Evolutionary conservation across 2,329 filamentous ascomycete genomes (phyloP).

Genomic region (Aspergillus udagawae): DNA sequence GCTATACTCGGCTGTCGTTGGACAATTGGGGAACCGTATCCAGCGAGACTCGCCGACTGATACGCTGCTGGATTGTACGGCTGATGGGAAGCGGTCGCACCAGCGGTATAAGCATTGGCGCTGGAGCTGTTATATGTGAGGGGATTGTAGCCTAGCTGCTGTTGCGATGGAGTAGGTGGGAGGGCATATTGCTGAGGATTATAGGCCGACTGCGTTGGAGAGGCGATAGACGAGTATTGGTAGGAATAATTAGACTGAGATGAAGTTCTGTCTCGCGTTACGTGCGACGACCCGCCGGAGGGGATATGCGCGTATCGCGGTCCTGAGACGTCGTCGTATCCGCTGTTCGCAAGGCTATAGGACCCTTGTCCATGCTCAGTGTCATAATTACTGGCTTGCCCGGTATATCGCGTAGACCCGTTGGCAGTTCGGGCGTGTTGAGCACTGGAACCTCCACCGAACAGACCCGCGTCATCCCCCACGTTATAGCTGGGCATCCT

Average conservation of each 20-base stretch:
- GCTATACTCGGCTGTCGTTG: constrained; percentile 30
- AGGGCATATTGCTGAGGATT: constrained; percentile 60
- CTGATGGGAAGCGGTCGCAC: constrained; percentile 30
- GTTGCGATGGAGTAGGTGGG: constrained; percentile 43
- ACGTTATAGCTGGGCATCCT: constrained; percentile 70
- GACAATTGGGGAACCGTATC: constrained; percentile 28
- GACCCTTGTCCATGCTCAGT: constrained; percentile 32
- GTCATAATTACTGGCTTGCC: constrained; percentile 34
- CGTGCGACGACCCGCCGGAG: constrained; percentile 29
- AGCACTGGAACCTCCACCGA: constrained; percentile 27
- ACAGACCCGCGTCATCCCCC: constrained; percentile 65
- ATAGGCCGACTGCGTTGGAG: constrained; percentile 51
- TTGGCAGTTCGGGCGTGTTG: constrained; percentile 32
- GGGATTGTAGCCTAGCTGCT: constrained; percentile 64
- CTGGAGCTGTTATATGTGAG: constrained; percentile 50
- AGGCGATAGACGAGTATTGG: constrained; percentile 40
- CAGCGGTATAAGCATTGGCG: constrained; percentile 9
- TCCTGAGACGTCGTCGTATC: constrained; percentile 29
- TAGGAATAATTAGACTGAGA: constrained; percentile 43
- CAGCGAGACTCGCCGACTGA: constrained; percentile 31
- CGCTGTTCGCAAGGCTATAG: constrained; percentile 20
- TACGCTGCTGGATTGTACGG: constrained; percentile 51
- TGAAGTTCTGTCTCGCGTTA: constrained; percentile 37
- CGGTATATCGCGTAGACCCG: constrained; percentile 28
- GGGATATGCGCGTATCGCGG: constrained; percentile 35